Evolutionary conservation across 2,329 filamentous ascomycete genomes (phyloP).

Genomic region (Alternaria ethzedia): DNA sequence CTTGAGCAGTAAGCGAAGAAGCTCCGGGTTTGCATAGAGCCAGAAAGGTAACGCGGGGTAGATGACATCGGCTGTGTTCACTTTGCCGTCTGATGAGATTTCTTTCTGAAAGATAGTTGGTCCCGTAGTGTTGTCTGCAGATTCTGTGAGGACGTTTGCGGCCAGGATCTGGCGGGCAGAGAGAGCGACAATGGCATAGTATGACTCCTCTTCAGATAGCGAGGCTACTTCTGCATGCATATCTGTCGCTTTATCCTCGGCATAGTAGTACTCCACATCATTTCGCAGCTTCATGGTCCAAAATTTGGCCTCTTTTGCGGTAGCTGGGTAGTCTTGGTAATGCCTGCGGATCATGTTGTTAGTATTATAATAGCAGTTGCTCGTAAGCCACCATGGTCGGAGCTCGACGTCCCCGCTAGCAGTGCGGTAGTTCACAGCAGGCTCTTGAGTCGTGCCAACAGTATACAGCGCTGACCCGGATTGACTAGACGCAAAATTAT

Average conservation of each 20-base stretch:
- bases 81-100: not conserved
- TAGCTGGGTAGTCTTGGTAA: not conserved
- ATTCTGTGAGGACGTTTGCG: not conserved
- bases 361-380: not conserved
- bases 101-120: not conserved
- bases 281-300: not conserved
- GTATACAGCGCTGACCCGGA: not conserved
- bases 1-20: not conserved
- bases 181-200: not conserved
- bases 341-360: not conserved
- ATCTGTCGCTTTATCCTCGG: not conserved
- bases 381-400: not conserved
- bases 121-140: not conserved
- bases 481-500: not conserved
- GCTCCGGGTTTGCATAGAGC: slow-evolving; percentile 2
- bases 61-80: not conserved
- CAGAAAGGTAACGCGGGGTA: not conserved
- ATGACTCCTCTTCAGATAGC: not conserved
- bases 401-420: not conserved
- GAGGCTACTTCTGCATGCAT: not conserved
- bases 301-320: not conserved
- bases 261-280: not conserved
- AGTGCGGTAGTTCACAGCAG: not conserved
- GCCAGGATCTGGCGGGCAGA: not conserved
- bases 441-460: not conserved